These are phyloP conservation scores for Alternaria brassicicola DNA, from an alignment of 2,329 filamentous ascomycete species.

Conservation along the genomic window DNA sequence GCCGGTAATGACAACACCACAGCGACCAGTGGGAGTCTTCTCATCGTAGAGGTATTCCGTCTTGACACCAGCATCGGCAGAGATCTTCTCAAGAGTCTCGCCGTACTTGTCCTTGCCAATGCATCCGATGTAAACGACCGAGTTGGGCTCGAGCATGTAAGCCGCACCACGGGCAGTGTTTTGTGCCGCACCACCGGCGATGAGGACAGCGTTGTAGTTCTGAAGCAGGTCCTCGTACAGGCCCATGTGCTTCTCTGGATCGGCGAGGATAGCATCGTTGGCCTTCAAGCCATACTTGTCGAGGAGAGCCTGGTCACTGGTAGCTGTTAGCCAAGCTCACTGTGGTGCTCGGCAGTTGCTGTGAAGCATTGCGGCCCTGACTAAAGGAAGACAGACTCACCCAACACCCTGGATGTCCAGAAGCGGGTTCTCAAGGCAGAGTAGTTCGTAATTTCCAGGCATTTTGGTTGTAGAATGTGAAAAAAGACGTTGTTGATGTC, in stretches of 20 bases:
- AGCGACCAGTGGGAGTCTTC: slow-evolving; percentile 84
- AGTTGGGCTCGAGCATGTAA: slow-evolving; percentile 89
- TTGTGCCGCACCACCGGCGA: slow-evolving; percentile 94
- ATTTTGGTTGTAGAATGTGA: slow-evolving; percentile 57
- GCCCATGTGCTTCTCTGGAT: slow-evolving; percentile 78
- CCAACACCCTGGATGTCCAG: slow-evolving; percentile 91
- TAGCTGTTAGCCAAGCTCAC: slow-evolving; percentile 29
- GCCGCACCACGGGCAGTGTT: slow-evolving; percentile 96
- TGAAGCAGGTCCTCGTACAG: slow-evolving; percentile 94
- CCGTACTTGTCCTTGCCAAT: slow-evolving; percentile 97
- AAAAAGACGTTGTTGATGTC: slow-evolving; percentile 21
- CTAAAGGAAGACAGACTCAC: slow-evolving; percentile 50
- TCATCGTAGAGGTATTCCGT: slow-evolving; percentile 95
- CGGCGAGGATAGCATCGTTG: slow-evolving; percentile 97
- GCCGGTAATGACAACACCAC: slow-evolving; percentile 94
- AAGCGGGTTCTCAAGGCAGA: slow-evolving; percentile 96
- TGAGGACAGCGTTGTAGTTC: slow-evolving; percentile 91
- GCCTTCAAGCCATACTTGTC: slow-evolving; percentile 92
- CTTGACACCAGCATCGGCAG: slow-evolving; percentile 83
- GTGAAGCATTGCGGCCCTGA: not conserved
- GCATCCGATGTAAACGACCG: slow-evolving; percentile 90
- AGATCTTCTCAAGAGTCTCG: slow-evolving; percentile 83
- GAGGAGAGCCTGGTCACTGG: slow-evolving; percentile 80
- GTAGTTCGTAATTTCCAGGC: slow-evolving; percentile 86
- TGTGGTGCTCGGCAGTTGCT: slow-evolving; percentile 9